Conservation (phyloP, 306 rosid species). For the Spatholobus suberectus region DNA sequence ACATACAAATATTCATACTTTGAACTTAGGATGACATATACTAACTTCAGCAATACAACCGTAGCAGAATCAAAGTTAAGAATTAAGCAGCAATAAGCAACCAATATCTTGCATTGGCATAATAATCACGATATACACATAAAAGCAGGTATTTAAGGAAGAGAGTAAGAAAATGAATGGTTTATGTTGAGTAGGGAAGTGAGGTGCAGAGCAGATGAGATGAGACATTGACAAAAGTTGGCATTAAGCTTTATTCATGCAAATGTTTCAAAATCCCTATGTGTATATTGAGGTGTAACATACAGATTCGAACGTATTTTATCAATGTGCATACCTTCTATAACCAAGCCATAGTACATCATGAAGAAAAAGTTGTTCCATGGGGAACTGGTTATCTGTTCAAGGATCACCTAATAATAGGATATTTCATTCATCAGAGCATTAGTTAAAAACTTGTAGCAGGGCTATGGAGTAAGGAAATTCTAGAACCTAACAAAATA, state of each 20-base stretch:
- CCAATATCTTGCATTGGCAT: neutral
- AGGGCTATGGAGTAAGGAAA: neutral
- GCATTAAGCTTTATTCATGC: neutral
- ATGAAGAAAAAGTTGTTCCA: slow-evolving; percentile 89
- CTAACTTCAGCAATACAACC: neutral
- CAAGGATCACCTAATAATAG: slow-evolving; percentile 75
- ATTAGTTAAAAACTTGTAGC: neutral
- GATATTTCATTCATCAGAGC: slow-evolving; percentile 40
- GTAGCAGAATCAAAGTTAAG: slow-evolving; percentile 3
- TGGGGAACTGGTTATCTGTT: slow-evolving; percentile 83
- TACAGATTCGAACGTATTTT: neutral
- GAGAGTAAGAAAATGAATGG: neutral
- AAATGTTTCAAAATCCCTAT: neutral
- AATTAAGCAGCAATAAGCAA: neutral
- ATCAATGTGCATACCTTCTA: slow-evolving; percentile 69
- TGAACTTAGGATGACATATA: slow-evolving; percentile 18
- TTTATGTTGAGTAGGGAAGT: neutral
- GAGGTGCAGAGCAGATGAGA: neutral
- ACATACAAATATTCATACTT: neutral
- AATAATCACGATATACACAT: slow-evolving; percentile 1
- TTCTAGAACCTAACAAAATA: slow-evolving; percentile 12
- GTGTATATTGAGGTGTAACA: neutral
- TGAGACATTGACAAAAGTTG: slow-evolving; percentile 16
- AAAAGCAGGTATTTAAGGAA: slow-evolving; percentile 14
- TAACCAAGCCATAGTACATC: slow-evolving; percentile 88